These are phyloP conservation scores for Hypoxylon lenormandii DNA, from an alignment of 495 filamentous ascomycete species.

Conservation along the genomic window DNA sequence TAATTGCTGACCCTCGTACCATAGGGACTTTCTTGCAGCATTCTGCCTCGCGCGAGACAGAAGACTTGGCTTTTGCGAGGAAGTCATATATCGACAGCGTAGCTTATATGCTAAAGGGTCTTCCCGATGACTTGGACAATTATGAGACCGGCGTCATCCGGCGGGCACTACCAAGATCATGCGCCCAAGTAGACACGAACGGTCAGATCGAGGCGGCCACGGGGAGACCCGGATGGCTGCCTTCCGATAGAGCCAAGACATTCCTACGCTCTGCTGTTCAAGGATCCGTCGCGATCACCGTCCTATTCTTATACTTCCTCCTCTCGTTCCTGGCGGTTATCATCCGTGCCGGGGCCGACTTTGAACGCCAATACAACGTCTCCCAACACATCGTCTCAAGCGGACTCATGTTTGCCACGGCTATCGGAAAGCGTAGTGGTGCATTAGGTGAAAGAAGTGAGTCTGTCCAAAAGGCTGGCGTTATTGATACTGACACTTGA, in stretches of 20 bases:
- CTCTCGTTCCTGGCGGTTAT: slow-evolving; percentile 70
- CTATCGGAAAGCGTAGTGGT: slow-evolving; percentile 64
- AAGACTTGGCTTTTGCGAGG: slow-evolving; percentile 63
- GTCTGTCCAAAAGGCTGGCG: slow-evolving; percentile 4
- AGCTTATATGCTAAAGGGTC: slow-evolving; percentile 72
- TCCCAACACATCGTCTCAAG: slow-evolving; percentile 65
- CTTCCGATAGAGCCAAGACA: slow-evolving; percentile 52
- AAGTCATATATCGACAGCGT: slow-evolving; percentile 75
- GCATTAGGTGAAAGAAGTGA: slow-evolving; percentile 59
- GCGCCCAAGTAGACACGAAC: slow-evolving; percentile 30
- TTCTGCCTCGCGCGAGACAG: slow-evolving; percentile 41
- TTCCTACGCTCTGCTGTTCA: slow-evolving; percentile 70
- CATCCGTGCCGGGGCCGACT: slow-evolving; percentile 65
- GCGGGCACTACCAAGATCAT: slow-evolving; percentile 57
- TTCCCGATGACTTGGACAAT: slow-evolving; percentile 69
- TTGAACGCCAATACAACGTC: slow-evolving; percentile 73
- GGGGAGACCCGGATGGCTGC: slow-evolving; percentile 12
- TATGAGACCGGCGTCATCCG: slow-evolving; percentile 61
- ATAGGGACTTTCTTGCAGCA: slow-evolving; percentile 45
- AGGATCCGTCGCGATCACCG: slow-evolving; percentile 66
- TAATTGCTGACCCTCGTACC: slow-evolving; percentile 5
- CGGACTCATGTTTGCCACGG: slow-evolving; percentile 65
- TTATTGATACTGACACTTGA: slow-evolving; percentile 14
- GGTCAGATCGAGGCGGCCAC: slow-evolving; percentile 27
- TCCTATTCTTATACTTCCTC: slow-evolving; percentile 67